Conservation (phyloP, 257 asterid species). For the Nicotiana paniculata region DNA sequence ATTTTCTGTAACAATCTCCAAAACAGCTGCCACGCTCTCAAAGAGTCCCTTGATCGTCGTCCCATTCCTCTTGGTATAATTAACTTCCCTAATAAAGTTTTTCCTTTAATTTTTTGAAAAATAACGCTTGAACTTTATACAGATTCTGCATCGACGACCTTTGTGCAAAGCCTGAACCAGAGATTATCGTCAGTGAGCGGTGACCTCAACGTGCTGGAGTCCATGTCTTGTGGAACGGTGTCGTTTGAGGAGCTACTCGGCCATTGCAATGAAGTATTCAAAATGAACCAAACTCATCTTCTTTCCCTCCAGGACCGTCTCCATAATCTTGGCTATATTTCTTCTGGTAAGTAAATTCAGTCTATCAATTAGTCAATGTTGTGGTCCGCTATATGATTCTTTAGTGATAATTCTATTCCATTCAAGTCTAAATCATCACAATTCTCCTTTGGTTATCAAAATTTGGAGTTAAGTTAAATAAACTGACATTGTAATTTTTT, state of each 20-base stretch:
- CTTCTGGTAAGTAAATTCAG: slow-evolving; percentile 8
- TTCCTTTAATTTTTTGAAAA: not conserved
- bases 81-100: not conserved
- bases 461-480: no score
- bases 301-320: slow-evolving; percentile 53
- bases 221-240: slow-evolving; percentile 80
- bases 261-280: slow-evolving; percentile 75
- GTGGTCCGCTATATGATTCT: not conserved
- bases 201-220: slow-evolving; percentile 81
- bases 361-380: not conserved
- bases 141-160: slow-evolving; percentile 95
- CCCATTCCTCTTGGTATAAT: slow-evolving; percentile 75
- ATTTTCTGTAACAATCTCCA: slow-evolving; percentile 81
- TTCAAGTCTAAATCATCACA: not conserved
- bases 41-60: slow-evolving; percentile 75
- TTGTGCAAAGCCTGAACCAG: slow-evolving; percentile 61
- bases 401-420: not conserved
- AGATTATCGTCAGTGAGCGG: slow-evolving; percentile 42
- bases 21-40: slow-evolving; percentile 61
- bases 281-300: slow-evolving; percentile 53
- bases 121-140: not conserved
- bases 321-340: slow-evolving; percentile 5
- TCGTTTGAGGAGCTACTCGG: slow-evolving; percentile 96
- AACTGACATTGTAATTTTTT: no score
- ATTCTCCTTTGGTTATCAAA: not conserved